These are phyloP conservation scores for Populus simonii DNA, from an alignment of 345 rosid genomes.

Conservation along the genomic window DNA sequence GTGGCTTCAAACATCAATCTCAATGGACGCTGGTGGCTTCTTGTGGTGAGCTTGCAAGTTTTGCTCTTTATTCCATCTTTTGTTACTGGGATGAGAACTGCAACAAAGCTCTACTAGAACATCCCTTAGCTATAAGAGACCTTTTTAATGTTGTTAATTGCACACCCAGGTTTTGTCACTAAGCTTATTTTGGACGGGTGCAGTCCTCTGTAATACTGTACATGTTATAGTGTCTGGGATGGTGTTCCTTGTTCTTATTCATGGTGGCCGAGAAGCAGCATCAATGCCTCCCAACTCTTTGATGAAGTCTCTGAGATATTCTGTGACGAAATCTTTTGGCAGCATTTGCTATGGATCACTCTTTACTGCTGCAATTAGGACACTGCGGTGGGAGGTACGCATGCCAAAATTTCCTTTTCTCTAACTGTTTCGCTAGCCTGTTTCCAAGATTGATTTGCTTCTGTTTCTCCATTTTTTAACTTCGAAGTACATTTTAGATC, in stretches of 20 bases:
- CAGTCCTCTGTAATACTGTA: slow-evolving; percentile 86
- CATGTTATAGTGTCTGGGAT: slow-evolving; percentile 95
- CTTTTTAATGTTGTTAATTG: slow-evolving; percentile 20
- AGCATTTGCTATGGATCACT: slow-evolving; percentile 97
- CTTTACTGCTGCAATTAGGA: slow-evolving; percentile 93
- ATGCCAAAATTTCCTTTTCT: slow-evolving; percentile 6
- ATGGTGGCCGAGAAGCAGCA: slow-evolving; percentile 67
- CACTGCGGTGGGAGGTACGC: slow-evolving; percentile 92
- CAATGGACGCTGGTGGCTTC: slow-evolving; percentile 87
- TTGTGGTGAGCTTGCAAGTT: slow-evolving; percentile 99
- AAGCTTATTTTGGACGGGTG: slow-evolving; percentile 98
- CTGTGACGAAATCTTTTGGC: slow-evolving; percentile 91
- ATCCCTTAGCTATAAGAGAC: slow-evolving; percentile 11
- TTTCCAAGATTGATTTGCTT: slow-evolving; percentile 3
- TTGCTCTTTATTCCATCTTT: slow-evolving; percentile 37
- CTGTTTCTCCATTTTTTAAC: slow-evolving; percentile 5
- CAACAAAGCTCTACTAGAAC: slow-evolving; percentile 15
- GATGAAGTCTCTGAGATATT: slow-evolving; percentile 61
- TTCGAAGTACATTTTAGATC: slow-evolving; percentile 46
- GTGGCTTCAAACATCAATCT: slow-evolving; percentile 75
- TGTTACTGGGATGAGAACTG: slow-evolving; percentile 22
- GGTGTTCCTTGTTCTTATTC: slow-evolving; percentile 87
- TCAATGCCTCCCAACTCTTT: slow-evolving; percentile 79
- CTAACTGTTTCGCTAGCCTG: slow-evolving; percentile 1
- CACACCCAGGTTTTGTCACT: slow-evolving; percentile 72